Base-by-base conservation (phyloP, 306 rosid genomes). In the cucumber (Cucumis sativus) region DNA sequence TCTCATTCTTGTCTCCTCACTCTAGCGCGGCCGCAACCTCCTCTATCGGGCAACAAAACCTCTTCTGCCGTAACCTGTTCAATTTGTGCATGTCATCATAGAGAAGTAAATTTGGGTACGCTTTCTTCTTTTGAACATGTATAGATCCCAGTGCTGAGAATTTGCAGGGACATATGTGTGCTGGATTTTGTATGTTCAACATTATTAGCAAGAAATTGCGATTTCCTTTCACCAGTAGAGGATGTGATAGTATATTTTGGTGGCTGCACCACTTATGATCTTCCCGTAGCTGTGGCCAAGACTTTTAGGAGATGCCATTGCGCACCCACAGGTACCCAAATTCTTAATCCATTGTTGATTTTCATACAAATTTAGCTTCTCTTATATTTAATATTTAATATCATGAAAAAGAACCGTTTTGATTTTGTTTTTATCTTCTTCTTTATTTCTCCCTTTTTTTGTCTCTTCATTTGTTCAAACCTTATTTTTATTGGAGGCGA, bases 121-220 rank as follows among this genome's bases (percentile, higher is more conserved):
- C 52, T 77, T 76, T 59, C 49, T 66, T 57, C 81, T 80, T 41
- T 40, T 9, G 14, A 35, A 33, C 37, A 30, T 13, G 7, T 4
- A 14, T 79, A 94, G 98, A 84, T 95, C 83, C 74, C 92, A 88
- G 96, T 90, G 47, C 85, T 86, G 43, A 97, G 97, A 76, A 90
- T 95, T 81, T 90, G 98, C 84, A 92, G 96, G 7, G 98, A 92
- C 74, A 68, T 95, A 77, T 95, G 97, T 25, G 96, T 95, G 77
- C 89, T 95, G 63, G 98, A 95, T 86, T 92, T 95, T 82, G 92
- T 85, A 57, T 83, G 89, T 64, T 84, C 95, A 61, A 83, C 89
- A 35, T 65, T 89, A 60, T 91, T 97, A 16, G 90, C 90, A 1
- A 90, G 97, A 81, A 95, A 92, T 67, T 92, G 84, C 0, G 82